Base-by-base conservation (phyloP, 129 eudicot species). In the Sambucus nigra region DNA sequence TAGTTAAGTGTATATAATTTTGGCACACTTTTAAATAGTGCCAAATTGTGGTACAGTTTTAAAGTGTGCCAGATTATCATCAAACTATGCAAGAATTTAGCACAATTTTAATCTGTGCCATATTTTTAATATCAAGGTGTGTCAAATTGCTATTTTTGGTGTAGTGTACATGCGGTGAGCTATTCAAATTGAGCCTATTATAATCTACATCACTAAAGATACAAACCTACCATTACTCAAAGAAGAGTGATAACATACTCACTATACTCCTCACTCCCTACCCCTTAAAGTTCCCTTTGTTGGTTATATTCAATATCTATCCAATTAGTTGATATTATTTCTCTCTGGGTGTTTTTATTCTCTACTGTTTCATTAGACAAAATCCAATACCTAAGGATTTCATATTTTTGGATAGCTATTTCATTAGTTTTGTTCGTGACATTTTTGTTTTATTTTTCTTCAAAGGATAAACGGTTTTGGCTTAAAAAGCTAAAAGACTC, bases 381-480 rank as follows among this genome's bases (percentile, higher is more conserved):
- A 14, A 42, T 27, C 41, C 22, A 63, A 35, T 12, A 38, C 44
- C 20, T 58, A 38, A 35, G 8, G 58, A 47, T 13, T 26, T 57
- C 57, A 9, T 32, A 62, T 51, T 60, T 18, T 39, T 50, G 66
- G 31, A 55, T 61, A 7, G 2, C 10, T 31, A 5, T 6, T 71
- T 5, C 10, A 14, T 42, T 32, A 12, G 53, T 45, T 71, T 60
- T 59, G 42, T 35, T 35, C 13, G 42, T 35, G 42, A 1, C 42
- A 35, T 1, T 35, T 35, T 60, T 55, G 46, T 61, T 63, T 62
- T 67, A 53, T 42, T 59, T n/a, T 64, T 57, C 67, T 39, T 60
- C 47, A 63, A 75, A 65, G 47, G 61, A 63, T 71, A 66, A 67
- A 64, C 66, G 70, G 73, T 76, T 73, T 60, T 61, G 65, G 25